A percentile compares a stretch with the other conserved stretches of the same genome.
phyloP scores from a whole-genome alignment of 345 rosid species.

The Sonneratia alba region DNA sequence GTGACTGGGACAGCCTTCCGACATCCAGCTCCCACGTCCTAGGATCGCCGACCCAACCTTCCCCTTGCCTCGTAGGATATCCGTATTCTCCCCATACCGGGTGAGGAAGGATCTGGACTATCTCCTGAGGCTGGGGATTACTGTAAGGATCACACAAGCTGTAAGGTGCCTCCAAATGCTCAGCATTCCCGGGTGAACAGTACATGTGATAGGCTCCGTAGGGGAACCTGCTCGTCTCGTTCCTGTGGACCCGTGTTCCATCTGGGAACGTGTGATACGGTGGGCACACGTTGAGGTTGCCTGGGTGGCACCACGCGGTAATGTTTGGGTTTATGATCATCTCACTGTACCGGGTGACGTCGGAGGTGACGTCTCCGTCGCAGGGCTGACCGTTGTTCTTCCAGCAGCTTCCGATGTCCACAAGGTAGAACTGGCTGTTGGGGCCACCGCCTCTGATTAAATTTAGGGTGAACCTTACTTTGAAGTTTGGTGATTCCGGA shows the following conservation, averaged over 20 bases:
- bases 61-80: conserved; percentile 47
- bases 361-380: conserved; percentile 53
- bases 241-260: conserved; percentile 37
- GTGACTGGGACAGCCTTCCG: conserved; percentile 48
- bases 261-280: conserved; percentile 47
- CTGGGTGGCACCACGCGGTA: conserved; percentile 37
- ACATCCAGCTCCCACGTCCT: conserved; percentile 61
- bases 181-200: conserved; percentile 57
- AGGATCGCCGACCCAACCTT: conserved; percentile 59
- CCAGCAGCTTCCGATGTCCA: conserved; percentile 85
- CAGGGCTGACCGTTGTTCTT: conserved; percentile 63
- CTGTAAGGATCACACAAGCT: conserved; percentile 55
- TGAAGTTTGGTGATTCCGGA: conserved; percentile 68
- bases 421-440: conserved; percentile 59
- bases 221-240: conserved; percentile 36
- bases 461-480: conserved; percentile 44
- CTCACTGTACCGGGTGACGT: conserved; percentile 70
- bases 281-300: conserved; percentile 35
- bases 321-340: conserved; percentile 54
- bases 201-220: conserved; percentile 53
- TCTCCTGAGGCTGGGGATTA: conserved; percentile 67
- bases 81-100: conserved; percentile 68
- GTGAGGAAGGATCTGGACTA: conserved; percentile 62
- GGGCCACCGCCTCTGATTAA: conserved; percentile 65
- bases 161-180: conserved; percentile 29